These are phyloP conservation scores for Eimeria brunetti DNA, from an alignment of 169 alveolate genomes.

Conservation along the genomic window DNA sequence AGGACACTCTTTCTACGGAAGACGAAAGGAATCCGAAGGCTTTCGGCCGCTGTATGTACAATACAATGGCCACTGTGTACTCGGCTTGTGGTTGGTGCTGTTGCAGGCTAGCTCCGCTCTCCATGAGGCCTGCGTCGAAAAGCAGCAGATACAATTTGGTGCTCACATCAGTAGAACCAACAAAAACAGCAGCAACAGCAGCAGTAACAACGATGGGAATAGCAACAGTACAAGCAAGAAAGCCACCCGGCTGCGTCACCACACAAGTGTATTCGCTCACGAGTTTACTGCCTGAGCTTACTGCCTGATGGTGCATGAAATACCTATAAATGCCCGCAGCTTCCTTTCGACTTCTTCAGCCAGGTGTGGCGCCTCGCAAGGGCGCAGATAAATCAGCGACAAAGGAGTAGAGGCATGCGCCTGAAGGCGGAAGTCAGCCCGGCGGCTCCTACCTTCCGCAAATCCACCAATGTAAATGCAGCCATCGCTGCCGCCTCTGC, in stretches of 20 bases:
- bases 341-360: slow-evolving; percentile 42
- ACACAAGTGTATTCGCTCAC: not conserved
- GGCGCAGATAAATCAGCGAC: slow-evolving; percentile 42
- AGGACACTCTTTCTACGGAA: slow-evolving; percentile 46
- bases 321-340: slow-evolving; percentile 58
- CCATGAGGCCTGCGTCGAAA: slow-evolving; percentile 21
- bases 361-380: slow-evolving; percentile 50
- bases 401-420: slow-evolving; percentile 53
- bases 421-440: slow-evolving; percentile 25
- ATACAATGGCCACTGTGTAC: slow-evolving; percentile 42
- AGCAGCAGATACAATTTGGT: not conserved
- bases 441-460: not conserved
- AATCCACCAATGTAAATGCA: slow-evolving; percentile 21
- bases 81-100: slow-evolving; percentile 46
- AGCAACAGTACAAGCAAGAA: not conserved
- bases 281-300: not conserved
- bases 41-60: slow-evolving; percentile 53
- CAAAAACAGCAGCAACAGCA: slow-evolving; percentile 17
- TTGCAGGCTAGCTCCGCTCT: slow-evolving; percentile 29
- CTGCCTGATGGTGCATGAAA: not conserved
- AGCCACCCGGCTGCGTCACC: not conserved
- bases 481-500: not conserved
- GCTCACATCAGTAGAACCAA: no score
- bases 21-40: slow-evolving; percentile 60
- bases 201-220: not conserved